Percentiles rank a stretch among this genome's conserved stretches.
Conservation (phyloP, 495 filamentous ascomycete species). For the Penicillium lagena region DNA sequence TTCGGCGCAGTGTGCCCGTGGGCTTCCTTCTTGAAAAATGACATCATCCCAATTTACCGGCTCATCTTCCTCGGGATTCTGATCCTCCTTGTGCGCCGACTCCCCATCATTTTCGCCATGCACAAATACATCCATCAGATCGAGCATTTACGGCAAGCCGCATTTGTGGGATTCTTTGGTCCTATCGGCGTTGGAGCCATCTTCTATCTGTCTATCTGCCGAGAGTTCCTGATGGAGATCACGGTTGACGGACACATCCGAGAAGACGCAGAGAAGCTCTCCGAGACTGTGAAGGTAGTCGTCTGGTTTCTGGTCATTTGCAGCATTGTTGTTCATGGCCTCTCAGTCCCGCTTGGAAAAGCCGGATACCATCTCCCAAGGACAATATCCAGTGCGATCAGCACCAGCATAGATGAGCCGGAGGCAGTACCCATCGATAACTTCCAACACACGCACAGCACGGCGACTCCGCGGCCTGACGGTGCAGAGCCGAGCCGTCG, state of each 20-base stretch:
- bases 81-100: constrained; percentile 70
- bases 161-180: constrained; percentile 89
- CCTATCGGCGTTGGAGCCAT: constrained; percentile 91
- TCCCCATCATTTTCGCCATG: constrained; percentile 68
- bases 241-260: constrained; percentile 53
- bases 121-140: constrained; percentile 78
- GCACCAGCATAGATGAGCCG: constrained; percentile 25
- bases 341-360: constrained; percentile 80
- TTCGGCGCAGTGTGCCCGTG: constrained; percentile 86
- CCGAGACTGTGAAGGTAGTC: constrained; percentile 60
- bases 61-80: constrained; percentile 74
- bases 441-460: constrained; percentile 29
- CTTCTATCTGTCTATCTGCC: constrained; percentile 78
- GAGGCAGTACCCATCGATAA: constrained; percentile 25
- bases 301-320: constrained; percentile 85
- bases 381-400: constrained; percentile 60
- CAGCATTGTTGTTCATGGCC: constrained; percentile 84
- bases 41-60: constrained; percentile 68
- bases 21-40: constrained; percentile 59
- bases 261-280: constrained; percentile 57
- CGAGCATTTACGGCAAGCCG: constrained; percentile 62
- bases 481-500: constrained; percentile 9
- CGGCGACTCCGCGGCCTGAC: constrained; percentile 20
- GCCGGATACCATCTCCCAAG: constrained; percentile 72
- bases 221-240: constrained; percentile 56